Evolutionary conservation across 352 stramenopile species (phyloP), one percentile per base, ranked within the genome.

Genomic region (Phytophthora pini): DNA sequence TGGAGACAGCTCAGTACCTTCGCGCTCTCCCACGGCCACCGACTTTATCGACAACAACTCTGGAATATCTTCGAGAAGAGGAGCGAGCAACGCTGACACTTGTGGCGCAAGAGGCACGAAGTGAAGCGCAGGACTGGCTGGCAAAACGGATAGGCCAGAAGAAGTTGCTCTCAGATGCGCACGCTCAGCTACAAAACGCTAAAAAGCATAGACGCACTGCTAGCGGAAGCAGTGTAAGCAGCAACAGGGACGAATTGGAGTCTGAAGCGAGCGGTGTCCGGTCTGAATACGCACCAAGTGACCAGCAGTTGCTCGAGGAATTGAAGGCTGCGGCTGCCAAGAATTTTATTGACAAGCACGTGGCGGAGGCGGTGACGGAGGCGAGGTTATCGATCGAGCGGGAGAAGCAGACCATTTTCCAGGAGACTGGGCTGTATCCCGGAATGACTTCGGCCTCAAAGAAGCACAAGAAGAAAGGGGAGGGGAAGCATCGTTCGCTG

Each of bases 331-430:
- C 77, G 5, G 81, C 74, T 0, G 76, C 80, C 1, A 89, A 91
- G 57, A 70, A 56, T 11, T 94, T 94, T 36, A 74, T 94, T 29
- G 84, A 94, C 44, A 89, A 87, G 57, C 84, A 94, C 62, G 80
- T 94, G 5, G 80, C 84, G 2, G 81, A 90, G 15, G 64, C 72
- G 4, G 80, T 94, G 4, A 56, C 68, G 0, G 84, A 93, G 29
- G 86, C 84, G 17, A 72, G 69, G n/a, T 60, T 88, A 26, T 72
- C 72, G 27, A 91, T 94, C 34, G 86, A 94, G 48, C 71, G 80
- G 20, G 83, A 92, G 67, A 90, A 88, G 38, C 80, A 86, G 38
- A 62, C 64, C 0, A 77, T 93, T 22, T 84, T 84, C 41, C 79
- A 89, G 41, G 80, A 91, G 56, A 92, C 79, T 13, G 83, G 83